Conservation (phyloP, 805 yeast genomes). For the Cyberlindnera mrakii region DNA sequence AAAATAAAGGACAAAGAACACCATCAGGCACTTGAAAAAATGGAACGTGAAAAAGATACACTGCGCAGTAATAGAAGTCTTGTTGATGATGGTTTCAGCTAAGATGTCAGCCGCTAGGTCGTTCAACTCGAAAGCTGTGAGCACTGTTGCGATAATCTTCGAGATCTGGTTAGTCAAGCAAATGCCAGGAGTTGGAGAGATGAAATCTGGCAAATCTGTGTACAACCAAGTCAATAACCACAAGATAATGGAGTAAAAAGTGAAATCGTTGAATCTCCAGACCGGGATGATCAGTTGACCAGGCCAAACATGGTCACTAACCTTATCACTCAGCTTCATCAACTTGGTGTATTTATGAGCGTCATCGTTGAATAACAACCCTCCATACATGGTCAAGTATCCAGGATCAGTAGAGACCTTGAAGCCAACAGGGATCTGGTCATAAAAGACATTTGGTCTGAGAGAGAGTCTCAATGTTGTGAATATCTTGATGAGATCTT, state of each 20-base stretch:
- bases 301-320: constrained; percentile 70
- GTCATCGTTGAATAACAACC: constrained; percentile 58
- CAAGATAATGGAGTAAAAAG: constrained; percentile 31
- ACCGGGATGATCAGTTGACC: constrained; percentile 81
- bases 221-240: constrained; percentile 70
- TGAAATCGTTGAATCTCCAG: constrained; percentile 48
- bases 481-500: constrained; percentile 56
- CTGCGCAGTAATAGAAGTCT: constrained; percentile 44
- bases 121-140: constrained; percentile 32
- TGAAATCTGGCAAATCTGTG: constrained; percentile 84
- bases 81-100: constrained; percentile 40
- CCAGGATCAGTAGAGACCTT: constrained; percentile 66
- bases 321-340: constrained; percentile 44
- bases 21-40: constrained; percentile 47
- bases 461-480: constrained; percentile 63
- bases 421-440: constrained; percentile 59
- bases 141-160: constrained; percentile 22
- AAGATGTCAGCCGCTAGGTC: constrained; percentile 40
- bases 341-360: constrained; percentile 42
- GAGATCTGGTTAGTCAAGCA: constrained; percentile 63
- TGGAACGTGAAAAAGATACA: constrained; percentile 69
- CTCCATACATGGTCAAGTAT: constrained; percentile 76
- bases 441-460: constrained; percentile 74
- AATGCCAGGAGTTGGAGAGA: constrained; percentile 90
- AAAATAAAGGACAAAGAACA: constrained; percentile 52